Conservation (phyloP, 768 basidiomycete species). For the Mrakia blollopis region DNA sequence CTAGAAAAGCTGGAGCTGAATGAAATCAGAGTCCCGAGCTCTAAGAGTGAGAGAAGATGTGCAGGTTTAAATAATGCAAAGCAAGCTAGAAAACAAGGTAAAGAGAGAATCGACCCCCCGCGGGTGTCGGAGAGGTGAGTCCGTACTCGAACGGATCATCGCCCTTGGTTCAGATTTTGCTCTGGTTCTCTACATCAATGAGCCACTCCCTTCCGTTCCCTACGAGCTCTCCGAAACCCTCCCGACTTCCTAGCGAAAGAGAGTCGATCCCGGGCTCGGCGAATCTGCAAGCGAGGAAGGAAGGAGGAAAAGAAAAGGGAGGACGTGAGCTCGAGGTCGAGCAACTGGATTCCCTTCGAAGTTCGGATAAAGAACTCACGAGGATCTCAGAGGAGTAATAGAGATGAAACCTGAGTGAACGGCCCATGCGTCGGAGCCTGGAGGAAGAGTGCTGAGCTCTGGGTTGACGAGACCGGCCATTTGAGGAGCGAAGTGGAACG, state of each 20-base stretch:
- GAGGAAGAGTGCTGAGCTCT: not conserved
- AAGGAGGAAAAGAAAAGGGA: not conserved
- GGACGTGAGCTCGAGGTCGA: not conserved
- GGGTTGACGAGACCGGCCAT: slow-evolving; percentile 29
- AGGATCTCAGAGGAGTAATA: slow-evolving; percentile 20
- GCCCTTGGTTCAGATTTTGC: not conserved
- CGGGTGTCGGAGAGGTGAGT: not conserved
- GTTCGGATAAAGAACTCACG: slow-evolving; percentile 4
- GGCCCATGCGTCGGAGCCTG: slow-evolving; percentile 27
- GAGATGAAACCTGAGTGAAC: slow-evolving; percentile 26
- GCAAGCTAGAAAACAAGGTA: not conserved
- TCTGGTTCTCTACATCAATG: slow-evolving; percentile 15
- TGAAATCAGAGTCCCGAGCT: not conserved
- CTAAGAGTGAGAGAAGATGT: too few relatives aligned
- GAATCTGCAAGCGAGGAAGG: not conserved
- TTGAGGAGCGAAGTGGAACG: slow-evolving; percentile 27
- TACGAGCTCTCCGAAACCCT: slow-evolving; percentile 1
- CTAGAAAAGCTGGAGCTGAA: too few relatives aligned
- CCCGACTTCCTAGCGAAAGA: slow-evolving; percentile 5
- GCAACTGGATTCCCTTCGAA: too few relatives aligned
- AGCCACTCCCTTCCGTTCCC: slow-evolving; percentile 29
- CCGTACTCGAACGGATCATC: not conserved
- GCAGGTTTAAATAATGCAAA: not conserved
- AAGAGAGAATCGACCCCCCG: not conserved
- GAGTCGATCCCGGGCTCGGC: slow-evolving; percentile 21